Evolutionary conservation across 148 eudicot species (phyloP).

Genomic region (Beta vulgaris): DNA sequence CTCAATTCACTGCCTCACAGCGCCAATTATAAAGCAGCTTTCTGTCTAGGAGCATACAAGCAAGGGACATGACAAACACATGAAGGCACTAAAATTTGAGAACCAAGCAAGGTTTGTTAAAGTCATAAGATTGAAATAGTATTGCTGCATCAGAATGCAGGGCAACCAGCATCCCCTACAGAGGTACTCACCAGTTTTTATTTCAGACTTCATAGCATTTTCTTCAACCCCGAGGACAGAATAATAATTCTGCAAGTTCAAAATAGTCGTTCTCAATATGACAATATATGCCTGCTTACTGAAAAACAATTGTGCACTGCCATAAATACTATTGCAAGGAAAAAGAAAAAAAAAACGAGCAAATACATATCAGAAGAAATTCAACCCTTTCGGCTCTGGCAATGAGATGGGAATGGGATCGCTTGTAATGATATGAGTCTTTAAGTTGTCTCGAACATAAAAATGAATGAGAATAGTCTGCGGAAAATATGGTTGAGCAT

Average conservation of each 20-base stretch:
- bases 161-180: neutral
- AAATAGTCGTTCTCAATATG: neutral
- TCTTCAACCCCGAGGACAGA: slow-evolving; percentile 79
- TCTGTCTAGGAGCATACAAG: neutral
- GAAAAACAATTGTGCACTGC: neutral
- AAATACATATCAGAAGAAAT: slow-evolving; percentile 15
- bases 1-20: neutral
- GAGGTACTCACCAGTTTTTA: slow-evolving; percentile 68
- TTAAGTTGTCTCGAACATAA: slow-evolving; percentile 33
- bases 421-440: slow-evolving; percentile 36
- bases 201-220: slow-evolving; percentile 76
- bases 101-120: neutral
- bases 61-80: neutral
- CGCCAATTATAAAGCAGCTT: neutral
- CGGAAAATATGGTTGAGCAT: slow-evolving; percentile 53
- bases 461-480: slow-evolving; percentile 37
- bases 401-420: slow-evolving; percentile 47
- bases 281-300: neutral
- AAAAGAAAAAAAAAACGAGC: neutral
- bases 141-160: neutral
- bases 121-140: neutral
- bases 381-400: slow-evolving; percentile 80
- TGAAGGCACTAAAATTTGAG: neutral
- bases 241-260: slow-evolving; percentile 66
- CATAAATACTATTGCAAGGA: neutral